Evolutionary conservation across 1,284 basidiomycete genomes (phyloP), one percentile per base, ranked within the genome.

Genomic region (Pseudozyma flocculosa): DNA sequence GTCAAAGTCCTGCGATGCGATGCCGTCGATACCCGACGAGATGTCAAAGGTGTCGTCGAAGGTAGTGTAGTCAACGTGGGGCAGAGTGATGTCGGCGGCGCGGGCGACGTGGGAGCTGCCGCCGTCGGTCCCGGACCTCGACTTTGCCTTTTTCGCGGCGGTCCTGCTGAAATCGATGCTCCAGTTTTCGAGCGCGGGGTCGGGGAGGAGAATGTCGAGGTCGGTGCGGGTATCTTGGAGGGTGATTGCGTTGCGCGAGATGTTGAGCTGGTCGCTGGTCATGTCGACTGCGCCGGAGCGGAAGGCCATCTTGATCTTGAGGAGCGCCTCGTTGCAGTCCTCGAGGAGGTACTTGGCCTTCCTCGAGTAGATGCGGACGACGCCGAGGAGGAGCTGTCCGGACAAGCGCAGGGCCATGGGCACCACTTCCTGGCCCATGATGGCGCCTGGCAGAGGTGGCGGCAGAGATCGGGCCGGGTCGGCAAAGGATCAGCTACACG

Each of bases 321-420:
- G 81, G 52, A 97, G 81, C 0, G 93, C 92, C 78, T 98, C 95
- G 71, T 94, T 94, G 78, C 93, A 97, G 78, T 98, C 94, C 74
- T 98, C 94, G 65, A 96, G 82, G 2, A 98, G 84, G 80, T 98
- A 98, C 76, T 96, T 95, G 21, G 92, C 91, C 79, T 98, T 96
- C 44, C 94, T 85, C 72, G 92, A 93, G 80, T 98, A 97, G 75
- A 98, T 97, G 55, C 95, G 86, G 45, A 93, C 92, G 49, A 98
- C 92, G 72, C 94, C 94, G 37, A 98, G 85, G 54, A 98, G 84
- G 42, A 98, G 84, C 73, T 97, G 94, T 9, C 94, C 94, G 36
- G 91, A 95, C 18, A 97, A 82, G 51, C 94, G 88, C 21, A 98
- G 86, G 1, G 93, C 92, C 86, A 96, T 92, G 40, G 82, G 82